Evolutionary conservation across 169 alveolate genomes (phyloP).

Genomic region (Plasmodium malariae): DNA sequence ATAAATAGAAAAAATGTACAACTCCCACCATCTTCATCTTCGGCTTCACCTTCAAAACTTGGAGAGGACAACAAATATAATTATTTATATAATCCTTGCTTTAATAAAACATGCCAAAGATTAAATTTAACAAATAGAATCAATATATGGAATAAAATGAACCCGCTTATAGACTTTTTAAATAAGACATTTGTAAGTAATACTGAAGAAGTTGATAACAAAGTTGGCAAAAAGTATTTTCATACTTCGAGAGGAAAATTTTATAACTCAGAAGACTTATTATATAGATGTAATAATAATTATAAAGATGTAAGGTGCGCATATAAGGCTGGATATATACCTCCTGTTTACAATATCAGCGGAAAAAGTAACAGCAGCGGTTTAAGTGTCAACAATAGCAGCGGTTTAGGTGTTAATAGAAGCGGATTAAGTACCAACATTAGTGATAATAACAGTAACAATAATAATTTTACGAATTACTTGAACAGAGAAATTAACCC

Average conservation of each 20-base stretch:
- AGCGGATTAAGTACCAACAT: not conserved
- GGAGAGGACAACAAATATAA: not conserved
- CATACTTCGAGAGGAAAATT: not conserved
- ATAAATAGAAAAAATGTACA: not conserved
- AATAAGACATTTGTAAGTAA: slow-evolving; percentile 10
- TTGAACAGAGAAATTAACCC: not conserved
- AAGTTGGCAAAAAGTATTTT: not conserved
- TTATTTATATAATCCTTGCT: not conserved
- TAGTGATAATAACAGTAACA: not conserved
- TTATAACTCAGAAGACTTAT: slow-evolving; percentile 58
- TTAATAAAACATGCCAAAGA: slow-evolving; percentile 16
- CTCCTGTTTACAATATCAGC: not conserved
- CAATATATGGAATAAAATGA: not conserved
- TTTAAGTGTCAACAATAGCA: not conserved
- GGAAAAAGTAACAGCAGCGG: not conserved
- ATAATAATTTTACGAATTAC: not conserved
- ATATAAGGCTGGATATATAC: not conserved
- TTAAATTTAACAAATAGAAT: slow-evolving; percentile 5
- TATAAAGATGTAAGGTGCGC: slow-evolving; percentile 8
- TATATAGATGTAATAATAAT: slow-evolving; percentile 15
- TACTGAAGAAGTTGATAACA: not conserved
- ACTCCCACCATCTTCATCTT: no score
- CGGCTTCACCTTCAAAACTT: not conserved
- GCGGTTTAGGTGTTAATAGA: not conserved
- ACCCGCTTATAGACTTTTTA: slow-evolving; percentile 8